Base-by-base conservation (phyloP, 108 stramenopile species). In the Cyclotella sp. region DNA sequence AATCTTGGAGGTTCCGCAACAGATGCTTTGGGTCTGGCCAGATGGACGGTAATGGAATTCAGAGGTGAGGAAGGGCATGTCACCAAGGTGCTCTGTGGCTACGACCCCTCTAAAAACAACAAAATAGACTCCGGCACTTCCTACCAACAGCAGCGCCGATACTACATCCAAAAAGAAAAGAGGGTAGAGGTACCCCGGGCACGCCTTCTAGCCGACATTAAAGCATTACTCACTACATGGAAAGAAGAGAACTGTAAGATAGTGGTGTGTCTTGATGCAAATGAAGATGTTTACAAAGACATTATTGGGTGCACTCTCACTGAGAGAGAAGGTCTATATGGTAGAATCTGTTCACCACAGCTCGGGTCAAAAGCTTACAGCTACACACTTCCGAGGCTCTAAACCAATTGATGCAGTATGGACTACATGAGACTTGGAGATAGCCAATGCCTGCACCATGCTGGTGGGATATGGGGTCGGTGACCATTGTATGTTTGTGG, bases 101-200 rank as follows among this genome's bases (percentile, higher is more conserved):
- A 34, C 34, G 34, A 5, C 34, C 34, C 34, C 34, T 34, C 4
- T 34, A 34, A 34, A 34, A 34, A 34, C 34, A 34, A 34, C 34
- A 34, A 34, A 6, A 34, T 34, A 34, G 34, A 34, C 34, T 34
- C 34, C 34, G 34, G 34, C 34, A 34, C 34, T 34, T 34, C 34
- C 34, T 34, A 34, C 34, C 34, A 73, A 49, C 72, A 73, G 27
- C 72, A 73, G 27, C 61, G 61, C 5, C 59, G 72, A 3, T 73
- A 73, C n/a, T 47, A 47, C 60, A 73, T 63, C 40, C 5, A 9
- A n/a, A 62, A 49, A 5, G n/a, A 51, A 0, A 43, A 52, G 21
- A 34, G 34, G 44, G 24, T 15, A 46, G 22, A 7, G 15, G 13
- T 1, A 43, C 28, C 72, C 60, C 6, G 7, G 46, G 13, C 21